A percentile compares a stretch with the other conserved stretches of the same genome.
These are phyloP conservation scores for Alternaria gansuensis DNA, from an alignment of 2,329 filamentous ascomycete genomes.

Conservation along the genomic window DNA sequence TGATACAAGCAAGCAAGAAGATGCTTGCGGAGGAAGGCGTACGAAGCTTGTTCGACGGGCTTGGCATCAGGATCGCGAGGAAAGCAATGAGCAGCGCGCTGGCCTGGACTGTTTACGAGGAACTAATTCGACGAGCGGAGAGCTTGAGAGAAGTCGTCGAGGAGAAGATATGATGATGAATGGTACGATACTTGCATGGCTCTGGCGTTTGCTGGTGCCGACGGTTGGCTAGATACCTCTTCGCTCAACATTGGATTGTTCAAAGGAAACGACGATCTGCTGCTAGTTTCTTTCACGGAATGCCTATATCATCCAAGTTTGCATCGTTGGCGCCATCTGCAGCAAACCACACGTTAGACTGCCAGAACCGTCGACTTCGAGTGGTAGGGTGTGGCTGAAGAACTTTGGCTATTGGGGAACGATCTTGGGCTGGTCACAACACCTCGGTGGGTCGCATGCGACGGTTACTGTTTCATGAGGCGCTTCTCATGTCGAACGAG, in stretches of 20 bases:
- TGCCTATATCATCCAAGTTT: background rate
- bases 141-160: conserved; percentile 46
- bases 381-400: conserved; percentile 19
- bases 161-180: conserved; percentile 32
- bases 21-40: conserved; percentile 86
- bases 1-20: conserved; percentile 75
- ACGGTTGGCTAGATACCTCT: conserved; percentile 15
- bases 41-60: conserved; percentile 82
- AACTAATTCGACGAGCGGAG: conserved; percentile 80
- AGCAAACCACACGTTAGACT: background rate
- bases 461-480: conserved; percentile 29
- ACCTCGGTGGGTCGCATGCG: conserved; percentile 20
- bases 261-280: background rate
- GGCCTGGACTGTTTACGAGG: conserved; percentile 97
- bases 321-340: background rate
- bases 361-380: background rate
- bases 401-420: background rate
- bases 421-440: conserved; percentile 25
- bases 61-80: conserved; percentile 84
- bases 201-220: conserved; percentile 13
- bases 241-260: conserved; percentile 17
- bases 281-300: background rate
- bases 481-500: conserved; percentile 23
- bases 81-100: conserved; percentile 95
- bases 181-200: conserved; percentile 22